Evolutionary conservation across 140 eudicot species (phyloP).

Genomic region (Senecio squalidus): DNA sequence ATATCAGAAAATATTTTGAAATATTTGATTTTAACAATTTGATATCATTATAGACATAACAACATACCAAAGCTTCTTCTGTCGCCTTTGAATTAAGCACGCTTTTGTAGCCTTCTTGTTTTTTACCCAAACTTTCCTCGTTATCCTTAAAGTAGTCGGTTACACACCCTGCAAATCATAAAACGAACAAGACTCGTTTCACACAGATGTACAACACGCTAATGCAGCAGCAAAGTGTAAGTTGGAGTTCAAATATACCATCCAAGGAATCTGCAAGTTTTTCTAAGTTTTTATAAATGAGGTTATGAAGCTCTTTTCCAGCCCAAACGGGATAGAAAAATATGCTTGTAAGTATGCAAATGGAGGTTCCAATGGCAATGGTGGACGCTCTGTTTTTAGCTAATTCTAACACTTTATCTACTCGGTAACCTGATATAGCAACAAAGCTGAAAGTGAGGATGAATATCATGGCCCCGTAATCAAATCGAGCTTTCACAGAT

Average conservation of each 20-base stretch:
- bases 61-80: constrained; percentile 68
- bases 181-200: constrained; percentile 10
- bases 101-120: constrained; percentile 56
- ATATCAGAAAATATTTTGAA: not conserved
- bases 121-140: constrained; percentile 23
- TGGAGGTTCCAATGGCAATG: constrained; percentile 67
- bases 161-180: constrained; percentile 46
- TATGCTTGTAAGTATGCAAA: constrained; percentile 68
- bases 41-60: not conserved
- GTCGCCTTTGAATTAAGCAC: constrained; percentile 76
- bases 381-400: constrained; percentile 65
- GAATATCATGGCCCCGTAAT: constrained; percentile 82
- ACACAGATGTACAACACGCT: constrained; percentile 9
- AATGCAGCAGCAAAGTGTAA: not conserved
- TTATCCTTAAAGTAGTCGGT: constrained; percentile 47
- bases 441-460: constrained; percentile 92
- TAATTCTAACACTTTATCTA: constrained; percentile 63
- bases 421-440: constrained; percentile 86
- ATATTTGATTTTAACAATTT: not conserved
- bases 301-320: constrained; percentile 74
- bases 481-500: constrained; percentile 66
- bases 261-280: constrained; percentile 77
- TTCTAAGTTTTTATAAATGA: constrained; percentile 50
- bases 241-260: constrained; percentile 36
- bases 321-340: constrained; percentile 90